A percentile compares a stretch with the other conserved stretches of the same genome.
phyloP scores from a whole-genome alignment of 371 early-diverging fungal genomes.

The Mucor irregularis region DNA sequence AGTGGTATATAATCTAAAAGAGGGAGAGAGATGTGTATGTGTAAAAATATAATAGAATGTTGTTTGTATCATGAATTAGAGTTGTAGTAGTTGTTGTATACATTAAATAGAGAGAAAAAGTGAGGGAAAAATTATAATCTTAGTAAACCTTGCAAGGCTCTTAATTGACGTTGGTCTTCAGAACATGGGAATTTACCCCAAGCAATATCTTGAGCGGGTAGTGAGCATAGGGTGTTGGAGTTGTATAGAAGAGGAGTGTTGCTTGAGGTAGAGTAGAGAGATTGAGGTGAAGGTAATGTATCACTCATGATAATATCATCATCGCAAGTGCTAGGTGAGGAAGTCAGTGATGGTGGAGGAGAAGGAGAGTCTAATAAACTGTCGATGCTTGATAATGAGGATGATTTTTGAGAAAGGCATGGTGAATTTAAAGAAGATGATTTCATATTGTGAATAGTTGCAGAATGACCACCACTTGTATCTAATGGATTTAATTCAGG shows the following conservation, averaged over 20 bases:
- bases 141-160: constrained; percentile 35
- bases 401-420: neutral
- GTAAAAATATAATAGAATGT: too few species aligned
- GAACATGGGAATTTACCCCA: constrained; percentile 46
- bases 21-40: too few species aligned
- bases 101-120: neutral
- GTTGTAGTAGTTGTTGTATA: too few species aligned
- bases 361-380: constrained; percentile 11
- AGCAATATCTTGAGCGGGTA: constrained; percentile 47
- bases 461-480: constrained; percentile 48
- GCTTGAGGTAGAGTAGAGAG: constrained; percentile 4
- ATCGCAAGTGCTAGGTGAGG: constrained; percentile 11
- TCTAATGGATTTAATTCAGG: constrained; percentile 59
- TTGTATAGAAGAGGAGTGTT: neutral
- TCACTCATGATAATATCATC: constrained; percentile 12
- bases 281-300: constrained; percentile 12
- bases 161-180: constrained; percentile 51
- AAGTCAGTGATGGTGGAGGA: constrained; percentile 11
- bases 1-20: too few species aligned
- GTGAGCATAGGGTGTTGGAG: neutral
- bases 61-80: neutral
- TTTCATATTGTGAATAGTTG: constrained; percentile 30
- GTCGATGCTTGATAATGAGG: neutral
- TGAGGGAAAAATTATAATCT: constrained; percentile 21
- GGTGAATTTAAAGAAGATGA: constrained; percentile 10